These are phyloP conservation scores for Rhododendron mucronatum DNA, from an alignment of 148 eudicot genomes.

Conservation along the genomic window DNA sequence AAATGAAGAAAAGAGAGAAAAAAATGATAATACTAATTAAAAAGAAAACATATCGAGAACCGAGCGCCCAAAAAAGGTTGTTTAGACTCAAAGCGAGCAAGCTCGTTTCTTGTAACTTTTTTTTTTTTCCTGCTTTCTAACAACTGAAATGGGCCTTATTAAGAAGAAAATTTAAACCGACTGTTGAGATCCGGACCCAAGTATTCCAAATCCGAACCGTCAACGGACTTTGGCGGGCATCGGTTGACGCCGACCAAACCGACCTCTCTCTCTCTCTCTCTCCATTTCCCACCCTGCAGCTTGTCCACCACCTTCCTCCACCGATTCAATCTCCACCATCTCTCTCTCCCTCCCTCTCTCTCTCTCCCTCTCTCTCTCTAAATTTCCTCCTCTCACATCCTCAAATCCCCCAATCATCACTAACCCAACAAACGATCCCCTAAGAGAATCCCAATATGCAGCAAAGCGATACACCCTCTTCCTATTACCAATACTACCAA, in stretches of 20 bases:
- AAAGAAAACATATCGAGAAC: too few species aligned
- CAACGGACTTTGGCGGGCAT: conserved; percentile 28
- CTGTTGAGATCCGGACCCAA: neutral
- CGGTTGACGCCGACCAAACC: neutral
- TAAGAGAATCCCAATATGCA: conserved; percentile 17
- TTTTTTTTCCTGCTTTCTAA: too few species aligned
- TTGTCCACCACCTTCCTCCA: neutral
- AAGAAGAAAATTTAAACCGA: neutral
- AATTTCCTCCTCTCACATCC: neutral
- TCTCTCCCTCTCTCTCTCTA: too few species aligned
- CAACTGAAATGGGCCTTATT: too few species aligned
- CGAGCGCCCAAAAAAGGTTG: too few species aligned
- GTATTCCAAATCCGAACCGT: neutral
- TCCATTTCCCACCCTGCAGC: neutral
- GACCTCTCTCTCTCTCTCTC: neutral
- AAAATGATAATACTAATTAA: too few species aligned
- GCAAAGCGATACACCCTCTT: conserved; percentile 26
- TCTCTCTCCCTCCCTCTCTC: neutral
- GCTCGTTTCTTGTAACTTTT: too few species aligned
- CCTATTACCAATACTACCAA: conserved; percentile 40
- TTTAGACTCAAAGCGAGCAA: too few species aligned
- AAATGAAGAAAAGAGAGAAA: too few species aligned
- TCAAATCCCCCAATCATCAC: neutral
- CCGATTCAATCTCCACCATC: neutral
- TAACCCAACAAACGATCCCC: neutral